A percentile compares a stretch with the other conserved stretches of the same genome.
These are phyloP conservation scores for Ceratobasidium sp. DNA, from an alignment of 1,284 basidiomycete species.

Conservation along the genomic window DNA sequence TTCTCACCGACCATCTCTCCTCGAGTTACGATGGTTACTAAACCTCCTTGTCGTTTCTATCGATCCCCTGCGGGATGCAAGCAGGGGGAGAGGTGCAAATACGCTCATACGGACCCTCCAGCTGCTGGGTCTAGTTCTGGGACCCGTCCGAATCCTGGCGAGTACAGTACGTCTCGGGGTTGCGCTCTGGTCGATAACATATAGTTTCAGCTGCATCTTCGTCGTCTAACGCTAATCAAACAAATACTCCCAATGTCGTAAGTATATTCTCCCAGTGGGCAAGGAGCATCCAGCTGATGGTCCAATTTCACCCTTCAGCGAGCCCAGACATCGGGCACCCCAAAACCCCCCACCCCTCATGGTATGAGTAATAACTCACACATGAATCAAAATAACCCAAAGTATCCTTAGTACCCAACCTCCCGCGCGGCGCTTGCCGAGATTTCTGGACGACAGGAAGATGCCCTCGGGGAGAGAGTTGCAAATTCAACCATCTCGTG, in stretches of 20 bases:
- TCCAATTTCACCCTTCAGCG: too few species aligned
- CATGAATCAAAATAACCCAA: background rate
- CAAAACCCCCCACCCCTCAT: background rate
- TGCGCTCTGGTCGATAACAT: background rate
- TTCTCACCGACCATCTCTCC: background rate
- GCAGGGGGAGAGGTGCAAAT: slow-evolving; percentile 40
- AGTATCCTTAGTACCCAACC: slow-evolving; percentile 36
- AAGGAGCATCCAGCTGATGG: too few species aligned
- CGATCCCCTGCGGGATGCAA: slow-evolving; percentile 38
- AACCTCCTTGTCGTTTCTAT: slow-evolving; percentile 36
- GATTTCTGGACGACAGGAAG: slow-evolving; percentile 67
- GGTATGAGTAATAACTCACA: background rate
- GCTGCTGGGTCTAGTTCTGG: background rate
- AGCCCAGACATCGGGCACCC: too few species aligned
- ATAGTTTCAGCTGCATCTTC: background rate
- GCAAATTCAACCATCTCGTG: slow-evolving; percentile 61
- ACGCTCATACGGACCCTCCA: slow-evolving; percentile 23
- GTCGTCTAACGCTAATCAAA: background rate
- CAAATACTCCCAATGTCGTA: background rate
- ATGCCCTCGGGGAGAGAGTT: slow-evolving; percentile 65
- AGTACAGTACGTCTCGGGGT: background rate
- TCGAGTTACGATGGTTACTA: slow-evolving; percentile 24
- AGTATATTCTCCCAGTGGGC: too few species aligned
- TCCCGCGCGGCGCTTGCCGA: slow-evolving; percentile 63
- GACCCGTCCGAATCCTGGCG: background rate